These are phyloP conservation scores for Tritrichomonas musculus DNA, from an alignment of 208 protist species.

Conservation along the genomic window DNA sequence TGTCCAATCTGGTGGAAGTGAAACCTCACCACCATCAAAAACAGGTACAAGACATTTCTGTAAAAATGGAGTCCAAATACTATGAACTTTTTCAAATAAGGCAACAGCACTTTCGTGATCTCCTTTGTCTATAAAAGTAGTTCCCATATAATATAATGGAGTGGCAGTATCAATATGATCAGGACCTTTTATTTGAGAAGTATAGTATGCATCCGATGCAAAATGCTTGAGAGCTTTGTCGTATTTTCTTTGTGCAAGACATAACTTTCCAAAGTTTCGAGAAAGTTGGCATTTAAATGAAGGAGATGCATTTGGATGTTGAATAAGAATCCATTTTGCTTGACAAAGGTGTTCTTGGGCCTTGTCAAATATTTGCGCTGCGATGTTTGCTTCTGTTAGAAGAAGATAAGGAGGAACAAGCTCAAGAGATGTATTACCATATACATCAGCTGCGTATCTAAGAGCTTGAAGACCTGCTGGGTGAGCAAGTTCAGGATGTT, in stretches of 20 bases:
- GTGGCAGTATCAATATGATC: not conserved
- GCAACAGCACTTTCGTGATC: constrained; percentile 15
- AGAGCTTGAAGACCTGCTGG: constrained; percentile 34
- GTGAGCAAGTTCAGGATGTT: constrained; percentile 36
- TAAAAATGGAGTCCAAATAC: constrained; percentile 15
- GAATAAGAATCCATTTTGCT: constrained; percentile 36
- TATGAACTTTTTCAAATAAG: not conserved
- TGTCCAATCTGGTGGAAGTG: not conserved
- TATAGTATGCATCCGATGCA: constrained; percentile 29
- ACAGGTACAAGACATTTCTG: not conserved
- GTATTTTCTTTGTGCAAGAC: constrained; percentile 21
- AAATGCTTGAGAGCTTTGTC: constrained; percentile 36
- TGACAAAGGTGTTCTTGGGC: constrained; percentile 35
- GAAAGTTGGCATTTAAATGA: constrained; percentile 28
- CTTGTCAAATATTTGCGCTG: constrained; percentile 20
- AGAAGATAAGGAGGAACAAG: constrained; percentile 42
- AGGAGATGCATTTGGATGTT: constrained; percentile 35
- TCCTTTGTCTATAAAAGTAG: not conserved
- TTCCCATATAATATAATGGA: constrained; percentile 8
- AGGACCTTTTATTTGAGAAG: not conserved
- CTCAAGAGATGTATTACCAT: constrained; percentile 31
- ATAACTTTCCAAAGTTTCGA: constrained; percentile 39
- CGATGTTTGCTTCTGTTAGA: constrained; percentile 42
- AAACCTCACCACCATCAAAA: not conserved
- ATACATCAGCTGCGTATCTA: constrained; percentile 26